These are phyloP conservation scores for Cladosporium phlei DNA, from an alignment of 2,329 filamentous ascomycete species.

Conservation along the genomic window DNA sequence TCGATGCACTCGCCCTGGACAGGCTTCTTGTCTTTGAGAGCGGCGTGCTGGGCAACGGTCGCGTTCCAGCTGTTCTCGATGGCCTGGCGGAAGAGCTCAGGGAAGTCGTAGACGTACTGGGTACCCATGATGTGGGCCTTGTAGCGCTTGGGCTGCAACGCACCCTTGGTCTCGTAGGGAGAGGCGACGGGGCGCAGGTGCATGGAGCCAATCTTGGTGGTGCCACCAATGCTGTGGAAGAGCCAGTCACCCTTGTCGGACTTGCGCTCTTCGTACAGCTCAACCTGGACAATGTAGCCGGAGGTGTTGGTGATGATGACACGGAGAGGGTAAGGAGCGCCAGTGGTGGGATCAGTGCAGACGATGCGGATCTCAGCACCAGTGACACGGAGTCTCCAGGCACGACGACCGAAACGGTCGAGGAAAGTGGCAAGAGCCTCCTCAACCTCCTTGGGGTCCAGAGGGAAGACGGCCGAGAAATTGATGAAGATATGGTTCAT, in stretches of 20 bases:
- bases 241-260: slow-evolving; percentile 97
- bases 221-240: slow-evolving; percentile 95
- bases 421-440: slow-evolving; percentile 91
- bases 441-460: slow-evolving; percentile 84
- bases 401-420: slow-evolving; percentile 89
- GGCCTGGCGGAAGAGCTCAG: slow-evolving; percentile 95
- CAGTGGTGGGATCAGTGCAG: slow-evolving; percentile 83
- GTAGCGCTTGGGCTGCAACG: slow-evolving; percentile 97
- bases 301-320: slow-evolving; percentile 98
- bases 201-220: slow-evolving; percentile 91
- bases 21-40: slow-evolving; percentile 74
- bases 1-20: slow-evolving; percentile 85
- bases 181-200: slow-evolving; percentile 86
- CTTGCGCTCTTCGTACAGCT: slow-evolving; percentile 96
- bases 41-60: slow-evolving; percentile 67
- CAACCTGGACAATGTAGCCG: slow-evolving; percentile 94
- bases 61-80: slow-evolving; percentile 92
- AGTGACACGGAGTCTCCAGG: slow-evolving; percentile 93
- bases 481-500: slow-evolving; percentile 99
- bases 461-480: slow-evolving; percentile 94
- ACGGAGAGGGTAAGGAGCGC: slow-evolving; percentile 83
- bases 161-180: slow-evolving; percentile 96
- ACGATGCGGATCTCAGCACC: slow-evolving; percentile 98
- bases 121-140: slow-evolving; percentile 99
- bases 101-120: slow-evolving; percentile 99